A percentile compares a stretch with the other conserved stretches of the same genome.
Conservation (phyloP, 768 basidiomycete genomes). For the Chiua virens region DNA sequence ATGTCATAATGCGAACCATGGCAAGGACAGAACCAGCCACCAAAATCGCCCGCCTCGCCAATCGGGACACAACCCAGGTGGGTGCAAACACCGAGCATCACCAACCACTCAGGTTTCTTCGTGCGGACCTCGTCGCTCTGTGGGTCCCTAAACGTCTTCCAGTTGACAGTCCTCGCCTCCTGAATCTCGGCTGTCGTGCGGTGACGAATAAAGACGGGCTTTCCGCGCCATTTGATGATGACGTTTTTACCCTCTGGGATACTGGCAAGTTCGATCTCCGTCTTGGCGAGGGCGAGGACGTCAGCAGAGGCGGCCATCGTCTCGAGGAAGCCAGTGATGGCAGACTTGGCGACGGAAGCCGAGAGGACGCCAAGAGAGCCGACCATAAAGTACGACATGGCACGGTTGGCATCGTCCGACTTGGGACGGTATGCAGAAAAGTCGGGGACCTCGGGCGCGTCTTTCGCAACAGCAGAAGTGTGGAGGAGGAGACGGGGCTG, state of each 20-base stretch:
- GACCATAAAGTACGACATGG: slow-evolving; percentile 87
- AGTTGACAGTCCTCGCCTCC: slow-evolving; percentile 82
- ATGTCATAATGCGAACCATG: slow-evolving; percentile 99
- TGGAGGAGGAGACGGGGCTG: slow-evolving; percentile 77
- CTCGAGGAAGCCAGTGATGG: slow-evolving; percentile 89
- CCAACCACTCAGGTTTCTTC: slow-evolving; percentile 95
- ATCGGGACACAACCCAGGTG: slow-evolving; percentile 99
- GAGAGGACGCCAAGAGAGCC: slow-evolving; percentile 91
- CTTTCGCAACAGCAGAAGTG: slow-evolving; percentile 66
- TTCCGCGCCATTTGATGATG: slow-evolving; percentile 99
- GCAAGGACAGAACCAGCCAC: slow-evolving; percentile 99
- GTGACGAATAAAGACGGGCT: slow-evolving; percentile 99
- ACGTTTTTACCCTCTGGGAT: slow-evolving; percentile 99
- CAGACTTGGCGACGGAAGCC: slow-evolving; percentile 92
- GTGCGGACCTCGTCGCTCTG: slow-evolving; percentile 85
- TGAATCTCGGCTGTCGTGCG: slow-evolving; percentile 88
- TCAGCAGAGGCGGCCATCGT: slow-evolving; percentile 98
- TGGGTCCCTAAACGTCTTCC: slow-evolving; percentile 90
- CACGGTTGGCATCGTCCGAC: slow-evolving; percentile 65
- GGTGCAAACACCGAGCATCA: slow-evolving; percentile 93
- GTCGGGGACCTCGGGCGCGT: slow-evolving; percentile 86
- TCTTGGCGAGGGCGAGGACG: slow-evolving; percentile 96
- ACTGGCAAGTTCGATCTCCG: slow-evolving; percentile 84
- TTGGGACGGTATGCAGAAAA: slow-evolving; percentile 78
- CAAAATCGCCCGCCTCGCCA: slow-evolving; percentile 94